These are phyloP conservation scores for Bolboschoenoplectus hybrid DNA, from an alignment of 202 grass and related monocot species.

Conservation along the genomic window DNA sequence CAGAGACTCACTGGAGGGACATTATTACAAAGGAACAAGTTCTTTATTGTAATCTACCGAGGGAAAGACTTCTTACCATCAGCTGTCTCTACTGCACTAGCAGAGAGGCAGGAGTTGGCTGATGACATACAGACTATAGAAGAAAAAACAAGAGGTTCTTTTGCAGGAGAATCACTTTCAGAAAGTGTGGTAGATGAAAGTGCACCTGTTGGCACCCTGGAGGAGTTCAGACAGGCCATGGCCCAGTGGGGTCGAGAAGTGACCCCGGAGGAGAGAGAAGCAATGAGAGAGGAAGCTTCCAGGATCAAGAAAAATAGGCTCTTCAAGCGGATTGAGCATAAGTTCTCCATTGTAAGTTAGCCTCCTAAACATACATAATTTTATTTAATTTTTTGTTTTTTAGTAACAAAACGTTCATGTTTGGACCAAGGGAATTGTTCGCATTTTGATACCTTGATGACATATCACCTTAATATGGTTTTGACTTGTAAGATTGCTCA, in stretches of 20 bases:
- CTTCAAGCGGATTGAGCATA: conserved; percentile 82
- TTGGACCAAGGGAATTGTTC: not conserved
- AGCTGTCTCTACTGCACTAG: conserved; percentile 67
- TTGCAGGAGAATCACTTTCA: conserved; percentile 39
- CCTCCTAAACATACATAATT: conserved; percentile 23
- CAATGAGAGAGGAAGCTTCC: conserved; percentile 85
- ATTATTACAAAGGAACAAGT: conserved; percentile 97
- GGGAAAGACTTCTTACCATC: conserved; percentile 94
- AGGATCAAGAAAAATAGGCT: conserved; percentile 72
- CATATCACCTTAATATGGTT: not conserved
- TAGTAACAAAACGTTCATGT: not conserved
- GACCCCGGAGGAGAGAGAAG: conserved; percentile 66
- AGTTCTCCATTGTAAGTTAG: conserved; percentile 78
- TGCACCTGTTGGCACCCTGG: conserved; percentile 87
- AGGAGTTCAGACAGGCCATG: conserved; percentile 89
- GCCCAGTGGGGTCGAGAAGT: conserved; percentile 88
- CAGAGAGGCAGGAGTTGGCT: conserved; percentile 88
- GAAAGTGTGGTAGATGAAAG: conserved; percentile 49
- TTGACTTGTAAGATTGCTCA: not conserved
- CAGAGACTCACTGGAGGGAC: conserved; percentile 88
- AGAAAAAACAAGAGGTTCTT: conserved; percentile 64
- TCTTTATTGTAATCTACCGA: conserved; percentile 97
- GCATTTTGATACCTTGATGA: not conserved
- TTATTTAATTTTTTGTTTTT: not conserved
- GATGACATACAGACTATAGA: conserved; percentile 85